These are phyloP conservation scores for Cenchrus fungigraminus DNA, from an alignment of 176 grass and related monocot genomes.

Conservation along the genomic window DNA sequence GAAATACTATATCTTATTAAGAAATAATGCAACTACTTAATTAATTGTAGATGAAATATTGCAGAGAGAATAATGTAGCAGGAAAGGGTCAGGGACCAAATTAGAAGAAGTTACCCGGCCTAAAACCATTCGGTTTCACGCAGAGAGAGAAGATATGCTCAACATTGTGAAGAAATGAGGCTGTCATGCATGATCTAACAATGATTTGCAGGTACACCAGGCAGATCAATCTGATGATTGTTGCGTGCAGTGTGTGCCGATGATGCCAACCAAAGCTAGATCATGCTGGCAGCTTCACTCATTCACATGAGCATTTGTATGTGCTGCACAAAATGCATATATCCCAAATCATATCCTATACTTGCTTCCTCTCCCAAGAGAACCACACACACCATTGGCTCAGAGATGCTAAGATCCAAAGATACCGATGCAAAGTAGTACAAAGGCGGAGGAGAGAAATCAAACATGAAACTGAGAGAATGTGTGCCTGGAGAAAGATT, in stretches of 20 bases:
- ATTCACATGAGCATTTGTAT: constrained; percentile 48
- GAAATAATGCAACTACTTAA: neutral
- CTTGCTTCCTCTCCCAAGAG: neutral
- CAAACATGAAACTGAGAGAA: neutral
- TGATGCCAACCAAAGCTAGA: constrained; percentile 54
- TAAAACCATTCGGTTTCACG: neutral
- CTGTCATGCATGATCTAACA: constrained; percentile 70
- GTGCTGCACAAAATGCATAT: neutral
- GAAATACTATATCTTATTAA: neutral
- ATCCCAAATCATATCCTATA: neutral
- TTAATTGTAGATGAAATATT: too few relatives aligned
- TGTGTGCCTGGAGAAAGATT: neutral
- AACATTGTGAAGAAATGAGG: constrained; percentile 56
- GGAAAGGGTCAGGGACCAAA: neutral
- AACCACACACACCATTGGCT: too few relatives aligned
- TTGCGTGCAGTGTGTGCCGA: neutral
- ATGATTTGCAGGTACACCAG: constrained; percentile 31
- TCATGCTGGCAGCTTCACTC: constrained; percentile 87
- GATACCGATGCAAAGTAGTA: neutral
- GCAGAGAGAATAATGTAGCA: too few relatives aligned
- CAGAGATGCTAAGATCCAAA: neutral
- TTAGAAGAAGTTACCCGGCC: neutral
- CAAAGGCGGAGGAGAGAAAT: neutral
- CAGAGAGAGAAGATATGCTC: constrained; percentile 2
- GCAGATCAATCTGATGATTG: neutral